Evolutionary conservation across 2,329 filamentous ascomycete species (phyloP), one percentile per base, ranked within the genome.

Genomic region (Epichloe gansuensis): DNA sequence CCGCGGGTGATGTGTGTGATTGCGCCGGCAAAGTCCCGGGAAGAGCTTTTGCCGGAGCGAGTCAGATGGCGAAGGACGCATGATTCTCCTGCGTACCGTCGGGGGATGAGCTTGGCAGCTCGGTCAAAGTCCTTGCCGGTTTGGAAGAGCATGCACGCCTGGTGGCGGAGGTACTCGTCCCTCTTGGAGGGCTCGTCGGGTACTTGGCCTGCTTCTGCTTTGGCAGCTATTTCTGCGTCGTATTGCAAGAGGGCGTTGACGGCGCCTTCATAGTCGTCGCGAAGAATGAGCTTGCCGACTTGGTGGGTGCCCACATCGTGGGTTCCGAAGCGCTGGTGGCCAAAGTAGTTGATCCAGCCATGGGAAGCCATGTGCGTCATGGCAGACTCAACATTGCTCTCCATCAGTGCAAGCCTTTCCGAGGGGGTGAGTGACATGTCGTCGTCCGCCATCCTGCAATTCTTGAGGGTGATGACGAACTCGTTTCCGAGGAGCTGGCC

Each of bases 341-440:
- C 93, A 63, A 90, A 98, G 71, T 97, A 98, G 69, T 98, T 98
- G 68, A 98, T 83, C 73, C 94, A 98, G 3, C 93, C 93, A 44
- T 84, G 77, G 43, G 81, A 70, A 51, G 77, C 74, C 58, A 97
- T 80, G 56, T 84, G 80, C 42, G 77, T 71, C 49, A 95, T 71
- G 1, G 87, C 75, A 13, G 74, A 66, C 52, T 74, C 73, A 9
- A 82, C 73, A 39, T 76, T 64, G 27, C 57, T 51, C 51, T 58
- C 61, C 44, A 71, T 57, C 36, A 59, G 57, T 15, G 63, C 58
- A 8, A 69, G 58, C 35, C 61, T 62, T 27, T 67, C 62, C 5
- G 56, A 40, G 6, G 65, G 52, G 0, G 62, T 41, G 25, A 59
- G 57, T 15, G 58, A 53, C 5, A 50, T 51, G 3, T 56, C 63